Percentiles rank a stretch among this genome's conserved stretches.
These are phyloP conservation scores for Heritiera littoralis DNA, from an alignment of 345 rosid species.

Conservation along the genomic window DNA sequence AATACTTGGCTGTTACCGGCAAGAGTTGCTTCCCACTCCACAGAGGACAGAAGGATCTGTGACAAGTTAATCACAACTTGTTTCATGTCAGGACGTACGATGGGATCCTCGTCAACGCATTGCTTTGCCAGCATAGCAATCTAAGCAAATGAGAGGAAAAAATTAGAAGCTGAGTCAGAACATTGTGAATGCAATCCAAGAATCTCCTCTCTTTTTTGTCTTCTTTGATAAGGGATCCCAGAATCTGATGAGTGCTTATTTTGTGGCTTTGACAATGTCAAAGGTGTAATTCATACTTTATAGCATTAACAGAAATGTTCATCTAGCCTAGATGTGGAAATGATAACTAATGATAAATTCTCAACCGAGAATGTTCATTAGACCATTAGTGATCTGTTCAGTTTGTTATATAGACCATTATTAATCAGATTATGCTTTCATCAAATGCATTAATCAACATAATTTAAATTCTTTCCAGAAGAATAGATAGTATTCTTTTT, in stretches of 20 bases:
- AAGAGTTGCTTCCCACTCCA: slow-evolving; percentile 99
- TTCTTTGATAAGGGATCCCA: not conserved
- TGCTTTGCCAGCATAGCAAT: slow-evolving; percentile 90
- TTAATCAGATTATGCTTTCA: not conserved
- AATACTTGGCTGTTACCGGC: slow-evolving; percentile 97
- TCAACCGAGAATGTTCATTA: not conserved
- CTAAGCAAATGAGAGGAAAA: slow-evolving; percentile 33
- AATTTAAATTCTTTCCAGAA: not conserved
- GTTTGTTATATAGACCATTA: not conserved
- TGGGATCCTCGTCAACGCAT: slow-evolving; percentile 89
- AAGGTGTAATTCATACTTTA: not conserved
- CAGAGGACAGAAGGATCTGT: slow-evolving; percentile 83
- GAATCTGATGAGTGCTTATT: not conserved
- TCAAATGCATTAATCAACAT: not conserved
- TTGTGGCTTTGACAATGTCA: not conserved
- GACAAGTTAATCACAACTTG: slow-evolving; percentile 85
- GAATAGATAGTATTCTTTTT: not conserved
- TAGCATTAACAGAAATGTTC: not conserved
- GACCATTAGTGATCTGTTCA: not conserved
- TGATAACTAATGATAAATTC: not conserved
- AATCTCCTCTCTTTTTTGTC: not conserved
- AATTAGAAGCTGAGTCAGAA: slow-evolving; percentile 12
- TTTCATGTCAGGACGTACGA: slow-evolving; percentile 94
- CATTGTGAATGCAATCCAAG: not conserved
- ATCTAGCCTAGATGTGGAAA: not conserved